phyloP scores from a whole-genome alignment of 495 filamentous ascomycete species.

The Delitschia confertaspora region DNA sequence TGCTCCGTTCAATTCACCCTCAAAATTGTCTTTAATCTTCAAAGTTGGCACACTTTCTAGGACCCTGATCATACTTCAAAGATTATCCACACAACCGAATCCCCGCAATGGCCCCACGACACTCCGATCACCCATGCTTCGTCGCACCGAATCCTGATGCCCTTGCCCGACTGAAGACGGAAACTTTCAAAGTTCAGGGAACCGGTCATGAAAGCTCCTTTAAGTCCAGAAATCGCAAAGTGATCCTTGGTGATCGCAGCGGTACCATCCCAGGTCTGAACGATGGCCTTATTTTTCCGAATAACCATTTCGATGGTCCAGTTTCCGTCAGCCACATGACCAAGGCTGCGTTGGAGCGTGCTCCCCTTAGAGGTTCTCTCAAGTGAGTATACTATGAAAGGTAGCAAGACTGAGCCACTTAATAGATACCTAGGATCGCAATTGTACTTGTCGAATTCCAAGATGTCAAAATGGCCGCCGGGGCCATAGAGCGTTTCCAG shows the following conservation, averaged over 20 bases:
- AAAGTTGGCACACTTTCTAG: background rate
- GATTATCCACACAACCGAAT: background rate
- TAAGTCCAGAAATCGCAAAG: background rate
- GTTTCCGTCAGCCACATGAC: constrained; percentile 7
- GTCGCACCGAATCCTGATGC: constrained; percentile 13
- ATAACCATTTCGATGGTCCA: constrained; percentile 8
- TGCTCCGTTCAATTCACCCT: background rate
- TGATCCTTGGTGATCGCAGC: background rate
- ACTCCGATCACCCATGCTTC: constrained; percentile 6
- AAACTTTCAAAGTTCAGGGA: constrained; percentile 1
- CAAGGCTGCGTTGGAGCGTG: constrained; percentile 12
- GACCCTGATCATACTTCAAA: background rate
- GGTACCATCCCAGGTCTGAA: constrained; percentile 17
- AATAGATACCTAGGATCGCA: constrained; percentile 11
- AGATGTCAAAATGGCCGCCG: constrained; percentile 13
- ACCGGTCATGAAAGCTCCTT: background rate
- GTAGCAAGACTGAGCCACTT: background rate
- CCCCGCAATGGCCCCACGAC: constrained; percentile 5
- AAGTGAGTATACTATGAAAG: constrained; percentile 3
- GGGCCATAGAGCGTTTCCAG: constrained; percentile 10
- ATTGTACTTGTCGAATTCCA: constrained; percentile 15
- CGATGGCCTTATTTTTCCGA: constrained; percentile 18
- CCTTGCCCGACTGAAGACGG: constrained; percentile 3
- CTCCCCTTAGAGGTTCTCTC: constrained; percentile 7
- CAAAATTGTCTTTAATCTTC: background rate